Evolutionary conservation across 805 yeast genomes (phyloP).

Genomic region (Cephaloascus albidus): DNA sequence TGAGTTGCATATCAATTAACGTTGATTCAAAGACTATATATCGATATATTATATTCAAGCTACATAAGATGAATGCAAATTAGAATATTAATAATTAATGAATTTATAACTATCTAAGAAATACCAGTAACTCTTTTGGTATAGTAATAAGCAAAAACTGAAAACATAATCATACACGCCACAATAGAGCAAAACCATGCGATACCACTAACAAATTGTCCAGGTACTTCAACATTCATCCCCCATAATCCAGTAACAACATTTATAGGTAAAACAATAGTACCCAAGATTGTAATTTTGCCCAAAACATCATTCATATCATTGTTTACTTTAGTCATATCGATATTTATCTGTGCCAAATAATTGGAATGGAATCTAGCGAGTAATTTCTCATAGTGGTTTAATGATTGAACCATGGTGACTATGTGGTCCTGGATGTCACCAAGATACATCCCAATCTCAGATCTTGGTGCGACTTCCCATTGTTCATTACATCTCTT

Average conservation of each 20-base stretch:
- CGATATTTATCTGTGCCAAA: conserved; percentile 92
- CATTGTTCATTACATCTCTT: conserved; percentile 83
- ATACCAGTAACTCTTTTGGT: conserved; percentile 18
- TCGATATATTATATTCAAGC: too few relatives aligned
- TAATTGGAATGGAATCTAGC: conserved; percentile 96
- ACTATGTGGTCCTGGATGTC: conserved; percentile 97
- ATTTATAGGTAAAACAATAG: conserved; percentile 90
- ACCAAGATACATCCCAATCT: conserved; percentile 89
- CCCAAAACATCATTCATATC: conserved; percentile 96
- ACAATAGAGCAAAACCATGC: conserved; percentile 32
- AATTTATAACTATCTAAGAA: too few relatives aligned
- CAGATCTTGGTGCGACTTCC: conserved; percentile 72
- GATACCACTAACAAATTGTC: conserved; percentile 46
- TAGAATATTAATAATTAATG: too few relatives aligned
- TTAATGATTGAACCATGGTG: conserved; percentile 92
- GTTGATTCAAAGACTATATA: too few relatives aligned
- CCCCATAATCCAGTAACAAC: conserved; percentile 98
- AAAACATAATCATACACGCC: conserved; percentile 21
- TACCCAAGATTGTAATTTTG: conserved; percentile 86
- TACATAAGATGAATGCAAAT: too few relatives aligned
- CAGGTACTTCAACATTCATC: conserved; percentile 96
- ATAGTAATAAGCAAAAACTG: conserved; percentile 27
- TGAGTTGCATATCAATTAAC: too few relatives aligned
- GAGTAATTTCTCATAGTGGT: conserved; percentile 87
- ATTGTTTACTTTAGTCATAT: conserved; percentile 94